Base-by-base conservation (phyloP, 306 rosid species). In the Acacia acuminata region DNA sequence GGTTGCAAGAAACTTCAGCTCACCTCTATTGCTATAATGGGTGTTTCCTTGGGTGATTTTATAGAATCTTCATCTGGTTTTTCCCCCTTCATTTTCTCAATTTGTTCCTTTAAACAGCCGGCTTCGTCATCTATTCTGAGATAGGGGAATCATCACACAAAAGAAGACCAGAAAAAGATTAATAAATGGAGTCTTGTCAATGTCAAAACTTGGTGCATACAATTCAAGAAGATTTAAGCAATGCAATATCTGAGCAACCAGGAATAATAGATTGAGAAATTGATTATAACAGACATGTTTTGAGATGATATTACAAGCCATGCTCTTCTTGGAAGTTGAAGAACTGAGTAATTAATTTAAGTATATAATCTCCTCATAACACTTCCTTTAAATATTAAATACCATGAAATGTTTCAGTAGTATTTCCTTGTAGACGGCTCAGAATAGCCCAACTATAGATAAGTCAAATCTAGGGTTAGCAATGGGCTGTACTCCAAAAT, bases 91-190 rank as follows among this genome's bases (percentile, higher is more conserved):
- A 79, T 72, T 83, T 86, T 84, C 78, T 91, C 91, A 73, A 94
- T 82, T 78, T 85, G 84, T 86, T 88, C 94, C 89, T 87, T 93
- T 80, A 93, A 67, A 55, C 84, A 87, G 82, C 84, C 44, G 73
- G 85, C 94, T 86, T 94, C 97, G 53, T 89, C 95, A 86, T 93
- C 97, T 89, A 94, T 86, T 89, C 98, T 94, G 98, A 80, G 88
- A 88, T 73, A 84, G 82, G 64, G 76, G 65, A 87, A 77, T 67
- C 44, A 73, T 88, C 77, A 81, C 83, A 79, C 74, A 82, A 77
- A 60, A 48, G 75, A 70, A 56, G 63, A 79, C 50, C 75, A 81
- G 83, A 44, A 71, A 63, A 75, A 22, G 70, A 38, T 44, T 30
- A 79, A 45, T 36, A 63, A 8, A 32, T 32, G 68, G 19, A 82